phyloP scores from a whole-genome alignment of 345 rosid species.

The Passiflora organensis region DNA sequence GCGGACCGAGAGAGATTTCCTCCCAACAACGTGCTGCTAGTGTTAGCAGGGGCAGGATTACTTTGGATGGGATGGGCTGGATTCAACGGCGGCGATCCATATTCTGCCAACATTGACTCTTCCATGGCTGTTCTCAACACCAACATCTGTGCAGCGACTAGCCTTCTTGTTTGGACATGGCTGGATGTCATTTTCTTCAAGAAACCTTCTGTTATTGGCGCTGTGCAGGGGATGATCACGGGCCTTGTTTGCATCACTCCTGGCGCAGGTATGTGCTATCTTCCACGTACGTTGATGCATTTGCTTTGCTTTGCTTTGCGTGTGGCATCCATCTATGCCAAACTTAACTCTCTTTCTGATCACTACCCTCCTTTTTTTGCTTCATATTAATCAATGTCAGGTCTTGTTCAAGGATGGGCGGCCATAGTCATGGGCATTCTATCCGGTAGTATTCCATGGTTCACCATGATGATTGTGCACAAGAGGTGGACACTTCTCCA shows the following conservation, averaged over 20 bases:
- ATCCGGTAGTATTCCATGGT: constrained; percentile 52
- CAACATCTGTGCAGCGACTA: constrained; percentile 49
- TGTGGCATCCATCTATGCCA: too few relatives aligned
- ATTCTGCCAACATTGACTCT: constrained; percentile 37
- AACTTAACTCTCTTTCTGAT: too few relatives aligned
- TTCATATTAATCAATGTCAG: too few relatives aligned
- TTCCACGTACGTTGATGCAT: too few relatives aligned
- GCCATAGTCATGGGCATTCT: constrained; percentile 40
- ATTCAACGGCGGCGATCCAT: constrained; percentile 53
- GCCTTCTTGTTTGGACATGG: constrained; percentile 50
- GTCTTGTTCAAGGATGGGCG: constrained; percentile 57
- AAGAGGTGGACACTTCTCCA: constrained; percentile 37
- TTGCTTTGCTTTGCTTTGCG: too few relatives aligned
- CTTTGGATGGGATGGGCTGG: constrained; percentile 62
- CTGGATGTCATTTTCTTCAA: constrained; percentile 50
- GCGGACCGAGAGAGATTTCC: constrained; percentile 46
- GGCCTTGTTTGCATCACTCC: constrained; percentile 55
- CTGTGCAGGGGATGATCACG: constrained; percentile 54
- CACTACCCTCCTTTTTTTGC: too few relatives aligned
- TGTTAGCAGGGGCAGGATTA: constrained; percentile 44
- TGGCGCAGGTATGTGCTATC: constrained; percentile 56
- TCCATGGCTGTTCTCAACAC: constrained; percentile 51
- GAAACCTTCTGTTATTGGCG: constrained; percentile 50
- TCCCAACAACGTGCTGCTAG: constrained; percentile 37
- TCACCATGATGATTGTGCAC: constrained; percentile 48